Conservation (phyloP, 2,329 filamentous ascomycete species). For the Trichoderma oligosporum region DNA sequence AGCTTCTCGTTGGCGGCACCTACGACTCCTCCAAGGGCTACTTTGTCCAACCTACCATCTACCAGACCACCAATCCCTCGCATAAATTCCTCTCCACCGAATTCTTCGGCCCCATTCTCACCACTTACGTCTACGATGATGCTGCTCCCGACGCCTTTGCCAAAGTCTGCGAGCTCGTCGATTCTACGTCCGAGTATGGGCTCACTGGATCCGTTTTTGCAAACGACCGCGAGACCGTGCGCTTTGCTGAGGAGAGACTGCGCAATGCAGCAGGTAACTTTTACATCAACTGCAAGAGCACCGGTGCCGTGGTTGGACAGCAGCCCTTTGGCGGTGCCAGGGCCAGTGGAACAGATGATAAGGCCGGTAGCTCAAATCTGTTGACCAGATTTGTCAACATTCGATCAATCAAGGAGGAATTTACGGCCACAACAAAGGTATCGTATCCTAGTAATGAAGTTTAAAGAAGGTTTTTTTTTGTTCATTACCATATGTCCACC, state of each 20-base stretch:
- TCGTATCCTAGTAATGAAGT: conserved; percentile 69
- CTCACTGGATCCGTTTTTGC: conserved; percentile 76
- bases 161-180: conserved; percentile 59
- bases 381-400: conserved; percentile 64
- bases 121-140: conserved; percentile 76
- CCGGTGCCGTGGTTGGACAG: conserved; percentile 68
- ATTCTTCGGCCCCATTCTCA: conserved; percentile 76
- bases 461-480: too few relatives aligned
- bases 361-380: conserved; percentile 63
- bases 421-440: conserved; percentile 58
- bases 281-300: conserved; percentile 82
- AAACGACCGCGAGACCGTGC: conserved; percentile 60
- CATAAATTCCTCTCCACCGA: conserved; percentile 74
- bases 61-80: conserved; percentile 66
- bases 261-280: conserved; percentile 76
- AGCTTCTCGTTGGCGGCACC: conserved; percentile 70
- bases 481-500: background rate
- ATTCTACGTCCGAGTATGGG: conserved; percentile 70
- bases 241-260: conserved; percentile 66
- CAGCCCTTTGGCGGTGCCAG: conserved; percentile 68
- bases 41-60: conserved; percentile 81
- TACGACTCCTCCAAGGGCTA: conserved; percentile 77
- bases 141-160: conserved; percentile 53
- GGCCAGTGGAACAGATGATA: conserved; percentile 69
- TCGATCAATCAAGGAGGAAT: conserved; percentile 73